A percentile compares a stretch with the other conserved stretches of the same genome.
Conservation (phyloP, 306 rosid species). For the Begonia loranthoides region DNA sequence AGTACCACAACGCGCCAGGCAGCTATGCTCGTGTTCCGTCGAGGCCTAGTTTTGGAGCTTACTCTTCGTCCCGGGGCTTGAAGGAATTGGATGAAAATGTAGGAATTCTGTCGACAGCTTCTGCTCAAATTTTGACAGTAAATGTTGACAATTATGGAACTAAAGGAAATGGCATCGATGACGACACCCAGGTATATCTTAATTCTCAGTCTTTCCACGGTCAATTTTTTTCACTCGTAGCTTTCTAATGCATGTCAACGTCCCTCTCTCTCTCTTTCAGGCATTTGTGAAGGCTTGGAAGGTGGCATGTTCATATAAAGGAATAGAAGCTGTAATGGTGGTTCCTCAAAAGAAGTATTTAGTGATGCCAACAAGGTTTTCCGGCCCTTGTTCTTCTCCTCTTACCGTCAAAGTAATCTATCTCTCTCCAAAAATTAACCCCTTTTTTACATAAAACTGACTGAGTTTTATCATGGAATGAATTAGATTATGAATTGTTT, state of each 20-base stretch:
- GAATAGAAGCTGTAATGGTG: constrained; percentile 15
- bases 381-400: constrained; percentile 65
- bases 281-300: constrained; percentile 66
- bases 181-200: not conserved
- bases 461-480: too few relatives aligned
- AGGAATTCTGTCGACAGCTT: not conserved
- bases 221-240: not conserved
- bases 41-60: too few relatives aligned
- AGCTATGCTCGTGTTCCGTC: too few relatives aligned
- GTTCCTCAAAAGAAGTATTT: constrained; percentile 37
- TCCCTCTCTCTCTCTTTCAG: constrained; percentile 11
- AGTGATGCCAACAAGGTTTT: constrained; percentile 48
- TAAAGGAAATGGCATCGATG: constrained; percentile 1
- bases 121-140: not conserved
- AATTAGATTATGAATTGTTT: not conserved
- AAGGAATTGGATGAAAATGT: not conserved
- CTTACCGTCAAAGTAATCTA: constrained; percentile 29
- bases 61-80: not conserved
- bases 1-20: too few relatives aligned
- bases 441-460: too few relatives aligned
- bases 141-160: not conserved
- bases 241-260: not conserved
- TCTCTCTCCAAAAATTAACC: not conserved
- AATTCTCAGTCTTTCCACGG: not conserved
- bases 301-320: constrained; percentile 31